phyloP scores from a whole-genome alignment of 2,329 filamentous ascomycete genomes.

The Westerdykella sp. region DNA sequence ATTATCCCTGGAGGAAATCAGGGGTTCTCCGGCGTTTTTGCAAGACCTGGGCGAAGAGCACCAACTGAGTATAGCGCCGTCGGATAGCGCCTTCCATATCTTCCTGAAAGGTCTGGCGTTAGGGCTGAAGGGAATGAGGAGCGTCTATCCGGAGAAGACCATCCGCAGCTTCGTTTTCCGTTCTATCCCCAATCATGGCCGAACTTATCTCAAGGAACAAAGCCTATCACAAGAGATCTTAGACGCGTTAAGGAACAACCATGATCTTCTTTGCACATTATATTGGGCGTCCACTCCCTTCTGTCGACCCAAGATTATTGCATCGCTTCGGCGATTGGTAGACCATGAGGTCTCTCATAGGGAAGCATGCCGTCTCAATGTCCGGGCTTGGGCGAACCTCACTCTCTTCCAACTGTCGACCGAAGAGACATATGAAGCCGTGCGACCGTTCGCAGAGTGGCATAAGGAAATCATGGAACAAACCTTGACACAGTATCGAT shows the following conservation, averaged over 20 bases:
- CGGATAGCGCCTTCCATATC: slow-evolving; percentile 53
- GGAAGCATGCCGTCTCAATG: slow-evolving; percentile 54
- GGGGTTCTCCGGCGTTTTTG: slow-evolving; percentile 50
- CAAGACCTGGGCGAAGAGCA: slow-evolving; percentile 41
- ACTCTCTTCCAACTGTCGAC: slow-evolving; percentile 52
- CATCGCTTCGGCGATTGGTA: slow-evolving; percentile 48
- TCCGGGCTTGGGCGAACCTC: slow-evolving; percentile 54
- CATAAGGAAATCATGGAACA: slow-evolving; percentile 48
- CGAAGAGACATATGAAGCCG: slow-evolving; percentile 40
- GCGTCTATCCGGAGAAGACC: slow-evolving; percentile 47
- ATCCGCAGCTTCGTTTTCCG: slow-evolving; percentile 53
- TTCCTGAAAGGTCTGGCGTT: slow-evolving; percentile 52
- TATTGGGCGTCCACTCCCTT: slow-evolving; percentile 52
- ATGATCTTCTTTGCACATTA: slow-evolving; percentile 54
- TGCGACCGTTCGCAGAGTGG: slow-evolving; percentile 50
- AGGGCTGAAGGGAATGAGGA: slow-evolving; percentile 45
- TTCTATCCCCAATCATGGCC: slow-evolving; percentile 54
- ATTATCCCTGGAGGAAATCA: slow-evolving; percentile 47
- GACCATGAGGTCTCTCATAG: slow-evolving; percentile 52
- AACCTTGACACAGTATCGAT: slow-evolving; percentile 49
- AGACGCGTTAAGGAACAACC: slow-evolving; percentile 55
- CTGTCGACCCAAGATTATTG: slow-evolving; percentile 48
- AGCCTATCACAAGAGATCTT: slow-evolving; percentile 48
- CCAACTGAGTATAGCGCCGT: slow-evolving; percentile 39
- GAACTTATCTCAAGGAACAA: slow-evolving; percentile 55